Conservation (phyloP, 2,329 filamentous ascomycete species). For the Fusarium xylarioides region DNA sequence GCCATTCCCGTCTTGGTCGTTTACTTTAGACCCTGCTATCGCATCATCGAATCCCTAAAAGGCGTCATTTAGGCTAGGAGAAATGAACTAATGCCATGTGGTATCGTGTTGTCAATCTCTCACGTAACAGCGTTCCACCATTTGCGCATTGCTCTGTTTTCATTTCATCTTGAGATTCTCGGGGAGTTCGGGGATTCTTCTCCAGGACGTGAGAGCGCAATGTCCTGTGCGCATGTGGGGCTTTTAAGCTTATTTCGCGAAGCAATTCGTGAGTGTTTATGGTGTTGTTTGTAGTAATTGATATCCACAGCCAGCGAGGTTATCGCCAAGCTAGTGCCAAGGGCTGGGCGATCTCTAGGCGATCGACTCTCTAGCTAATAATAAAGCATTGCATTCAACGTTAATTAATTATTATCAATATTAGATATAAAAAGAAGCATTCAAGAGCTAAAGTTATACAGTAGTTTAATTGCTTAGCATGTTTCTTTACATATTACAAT, state of each 20-base stretch:
- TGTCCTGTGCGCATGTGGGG: not conserved
- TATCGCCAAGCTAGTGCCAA: constrained; percentile 35
- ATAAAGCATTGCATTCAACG: not conserved
- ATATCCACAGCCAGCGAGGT: constrained; percentile 19
- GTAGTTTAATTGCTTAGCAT: not conserved
- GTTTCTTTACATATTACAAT: not conserved
- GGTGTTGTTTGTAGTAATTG: not conserved
- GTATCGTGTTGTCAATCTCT: not conserved
- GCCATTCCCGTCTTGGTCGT: not conserved
- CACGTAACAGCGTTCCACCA: not conserved
- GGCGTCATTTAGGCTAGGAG: constrained; percentile 27
- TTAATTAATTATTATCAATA: not conserved
- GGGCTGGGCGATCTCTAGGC: constrained; percentile 35
- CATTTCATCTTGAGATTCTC: not conserved
- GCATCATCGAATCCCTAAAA: constrained; percentile 33
- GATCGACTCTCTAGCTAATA: constrained; percentile 20
- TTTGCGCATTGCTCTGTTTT: not conserved
- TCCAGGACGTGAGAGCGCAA: not conserved
- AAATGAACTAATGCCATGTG: not conserved
- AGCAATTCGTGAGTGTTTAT: not conserved
- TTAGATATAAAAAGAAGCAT: too few relatives aligned
- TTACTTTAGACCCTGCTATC: constrained; percentile 9
- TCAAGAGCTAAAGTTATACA: not conserved
- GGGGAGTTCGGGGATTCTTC: constrained; percentile 30
- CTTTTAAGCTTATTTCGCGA: constrained; percentile 37